phyloP scores from a whole-genome alignment of 345 rosid genomes.

The Rhizophora mangle region DNA sequence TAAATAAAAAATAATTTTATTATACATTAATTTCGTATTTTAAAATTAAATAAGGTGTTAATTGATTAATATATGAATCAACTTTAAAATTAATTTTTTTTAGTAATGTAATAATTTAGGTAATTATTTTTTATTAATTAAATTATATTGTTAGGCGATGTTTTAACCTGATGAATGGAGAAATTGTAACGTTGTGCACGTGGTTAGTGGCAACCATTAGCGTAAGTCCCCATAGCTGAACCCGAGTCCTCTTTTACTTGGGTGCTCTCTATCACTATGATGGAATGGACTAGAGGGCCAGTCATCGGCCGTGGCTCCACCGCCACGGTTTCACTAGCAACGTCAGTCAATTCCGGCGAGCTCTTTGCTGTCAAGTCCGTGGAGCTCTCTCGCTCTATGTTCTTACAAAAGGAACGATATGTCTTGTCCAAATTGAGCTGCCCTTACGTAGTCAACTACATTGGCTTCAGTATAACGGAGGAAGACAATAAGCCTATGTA shows the following conservation, averaged over 20 bases:
- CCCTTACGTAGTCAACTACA: slow-evolving; percentile 60
- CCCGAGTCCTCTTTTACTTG: slow-evolving; percentile 10
- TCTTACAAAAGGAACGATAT: slow-evolving; percentile 50
- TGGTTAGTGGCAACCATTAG: no score
- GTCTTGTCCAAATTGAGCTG: slow-evolving; percentile 55
- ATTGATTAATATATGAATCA: no score
- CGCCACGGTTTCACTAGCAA: slow-evolving; percentile 72
- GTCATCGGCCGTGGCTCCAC: slow-evolving; percentile 82
- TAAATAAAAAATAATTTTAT: no score
- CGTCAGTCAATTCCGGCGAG: slow-evolving; percentile 40
- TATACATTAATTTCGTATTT: no score
- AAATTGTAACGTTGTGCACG: neutral
- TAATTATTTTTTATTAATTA: no score
- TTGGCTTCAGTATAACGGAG: slow-evolving; percentile 39
- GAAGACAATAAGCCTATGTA: slow-evolving; percentile 36
- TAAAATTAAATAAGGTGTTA: no score
- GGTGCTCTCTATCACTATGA: slow-evolving; percentile 13
- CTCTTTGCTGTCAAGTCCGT: slow-evolving; percentile 64
- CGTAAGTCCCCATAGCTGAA: neutral
- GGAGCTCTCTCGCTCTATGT: slow-evolving; percentile 47
- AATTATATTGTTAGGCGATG: no score
- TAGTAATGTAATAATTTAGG: no score
- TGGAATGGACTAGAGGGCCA: slow-evolving; percentile 85
- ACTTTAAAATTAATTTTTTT: no score
- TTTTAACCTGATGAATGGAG: no score